Percentiles rank a stretch among this genome's conserved stretches.
Conservation (phyloP, 1,284 basidiomycete species). For the Neonothopanus nambi region DNA sequence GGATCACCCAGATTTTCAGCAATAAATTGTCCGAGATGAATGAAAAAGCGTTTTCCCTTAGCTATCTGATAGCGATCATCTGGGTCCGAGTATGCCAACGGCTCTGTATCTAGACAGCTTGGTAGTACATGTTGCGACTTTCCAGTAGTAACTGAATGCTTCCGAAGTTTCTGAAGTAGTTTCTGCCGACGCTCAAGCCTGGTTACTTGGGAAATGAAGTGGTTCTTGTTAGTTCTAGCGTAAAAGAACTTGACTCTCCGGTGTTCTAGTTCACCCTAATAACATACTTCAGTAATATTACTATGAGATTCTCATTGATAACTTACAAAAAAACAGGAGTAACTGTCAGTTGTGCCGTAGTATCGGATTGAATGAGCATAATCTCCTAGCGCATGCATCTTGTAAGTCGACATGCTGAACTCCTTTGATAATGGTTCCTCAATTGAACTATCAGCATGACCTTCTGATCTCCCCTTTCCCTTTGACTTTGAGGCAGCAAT, state of each 20-base stretch:
- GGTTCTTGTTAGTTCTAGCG: slow-evolving; percentile 31
- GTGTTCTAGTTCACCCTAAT: slow-evolving; percentile 35
- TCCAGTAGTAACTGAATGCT: background rate
- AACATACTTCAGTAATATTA: background rate
- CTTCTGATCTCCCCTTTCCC: background rate
- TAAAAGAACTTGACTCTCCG: slow-evolving; percentile 32
- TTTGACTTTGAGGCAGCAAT: background rate
- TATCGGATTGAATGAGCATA: background rate
- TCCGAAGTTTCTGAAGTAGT: background rate
- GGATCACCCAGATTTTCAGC: background rate
- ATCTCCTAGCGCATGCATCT: slow-evolving; percentile 19
- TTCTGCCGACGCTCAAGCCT: slow-evolving; percentile 18
- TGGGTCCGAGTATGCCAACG: slow-evolving; percentile 11
- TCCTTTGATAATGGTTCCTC: background rate
- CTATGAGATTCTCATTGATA: slow-evolving; percentile 14
- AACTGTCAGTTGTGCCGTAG: slow-evolving; percentile 16
- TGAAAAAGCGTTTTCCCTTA: background rate
- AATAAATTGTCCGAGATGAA: background rate
- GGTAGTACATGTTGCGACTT: background rate
- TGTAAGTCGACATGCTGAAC: slow-evolving; percentile 15
- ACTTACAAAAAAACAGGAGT: slow-evolving; percentile 6
- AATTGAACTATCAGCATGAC: background rate
- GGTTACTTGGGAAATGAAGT: slow-evolving; percentile 26
- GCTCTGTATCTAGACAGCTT: slow-evolving; percentile 14
- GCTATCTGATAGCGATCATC: slow-evolving; percentile 21